Evolutionary conservation across 2,329 filamentous ascomycete genomes (phyloP).

Genomic region (Neonectria magnoliae): DNA sequence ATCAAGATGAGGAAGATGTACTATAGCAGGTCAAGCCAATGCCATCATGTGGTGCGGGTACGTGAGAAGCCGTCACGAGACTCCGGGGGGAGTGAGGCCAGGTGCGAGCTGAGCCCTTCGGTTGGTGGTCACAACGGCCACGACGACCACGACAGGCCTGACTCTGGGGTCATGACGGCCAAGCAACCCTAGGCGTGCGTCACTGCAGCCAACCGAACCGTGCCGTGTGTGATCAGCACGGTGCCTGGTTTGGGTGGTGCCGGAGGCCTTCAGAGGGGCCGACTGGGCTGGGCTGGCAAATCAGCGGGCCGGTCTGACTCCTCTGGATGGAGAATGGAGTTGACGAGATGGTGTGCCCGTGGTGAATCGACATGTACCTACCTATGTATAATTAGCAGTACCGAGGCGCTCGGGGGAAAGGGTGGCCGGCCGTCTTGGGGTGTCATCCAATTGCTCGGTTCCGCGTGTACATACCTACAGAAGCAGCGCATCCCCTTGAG

Average conservation of each 20-base stretch:
- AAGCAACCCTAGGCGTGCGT: conserved; percentile 32
- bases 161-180: background rate
- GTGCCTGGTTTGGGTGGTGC: conserved; percentile 21
- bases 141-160: conserved; percentile 9
- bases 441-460: conserved; percentile 8
- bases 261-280: background rate
- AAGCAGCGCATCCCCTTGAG: background rate
- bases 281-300: conserved; percentile 12
- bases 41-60: conserved; percentile 37
- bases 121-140: conserved; percentile 24
- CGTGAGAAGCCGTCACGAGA: conserved; percentile 35
- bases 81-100: conserved; percentile 3
- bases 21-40: conserved; percentile 6
- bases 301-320: conserved; percentile 5
- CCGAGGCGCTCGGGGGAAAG: background rate
- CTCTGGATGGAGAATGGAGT: background rate
- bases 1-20: background rate
- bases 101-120: conserved; percentile 4
- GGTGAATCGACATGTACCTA: background rate
- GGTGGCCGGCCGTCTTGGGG: background rate
- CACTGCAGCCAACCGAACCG: conserved; percentile 39
- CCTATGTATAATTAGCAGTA: background rate
- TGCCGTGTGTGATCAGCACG: conserved; percentile 26
- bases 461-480: background rate
- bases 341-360: conserved; percentile 2